Conservation (phyloP, 139 green algal genomes). For the Dunaliella sp. region DNA sequence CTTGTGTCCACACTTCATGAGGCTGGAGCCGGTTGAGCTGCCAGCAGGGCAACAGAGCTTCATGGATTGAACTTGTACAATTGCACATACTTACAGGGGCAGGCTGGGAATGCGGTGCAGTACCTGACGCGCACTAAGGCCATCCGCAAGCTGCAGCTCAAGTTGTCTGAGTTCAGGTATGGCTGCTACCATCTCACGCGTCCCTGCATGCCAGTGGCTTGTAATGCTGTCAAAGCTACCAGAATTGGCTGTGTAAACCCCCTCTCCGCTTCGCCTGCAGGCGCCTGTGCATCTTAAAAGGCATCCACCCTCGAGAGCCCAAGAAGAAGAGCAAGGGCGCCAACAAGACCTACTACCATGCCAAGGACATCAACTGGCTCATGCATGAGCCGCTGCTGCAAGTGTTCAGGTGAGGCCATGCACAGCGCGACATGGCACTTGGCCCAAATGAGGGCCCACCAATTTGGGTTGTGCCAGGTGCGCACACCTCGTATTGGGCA, state of each 20-base stretch:
- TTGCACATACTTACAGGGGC: conserved; percentile 37
- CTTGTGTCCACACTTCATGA: too few relatives aligned
- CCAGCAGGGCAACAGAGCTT: too few relatives aligned
- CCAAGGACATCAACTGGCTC: conserved; percentile 97
- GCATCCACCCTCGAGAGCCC: conserved; percentile 95
- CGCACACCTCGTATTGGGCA: too few relatives aligned
- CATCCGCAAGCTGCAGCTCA: conserved; percentile 95
- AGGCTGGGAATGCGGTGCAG: conserved; percentile 69
- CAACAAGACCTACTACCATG: conserved; percentile 99
- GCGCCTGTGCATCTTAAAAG: conserved; percentile 98
- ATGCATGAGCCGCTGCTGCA: conserved; percentile 92
- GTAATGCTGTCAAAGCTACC: background rate
- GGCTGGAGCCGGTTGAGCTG: too few relatives aligned
- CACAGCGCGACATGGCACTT: too few relatives aligned
- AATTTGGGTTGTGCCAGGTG: too few relatives aligned
- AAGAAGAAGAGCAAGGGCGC: conserved; percentile 92
- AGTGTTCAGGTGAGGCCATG: conserved; percentile 79
- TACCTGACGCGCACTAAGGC: conserved; percentile 96
- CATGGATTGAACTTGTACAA: background rate
- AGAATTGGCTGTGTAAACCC: too few relatives aligned
- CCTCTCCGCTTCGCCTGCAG: too few relatives aligned
- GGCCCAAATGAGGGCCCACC: too few relatives aligned
- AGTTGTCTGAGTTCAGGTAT: conserved; percentile 90
- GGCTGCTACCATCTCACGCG: background rate
- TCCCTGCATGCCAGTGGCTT: background rate